Percentiles rank a stretch among this genome's conserved stretches.
Evolutionary conservation across 106 monocot genomes (phyloP).

Genomic region (Platanthera guangdongensis): DNA sequence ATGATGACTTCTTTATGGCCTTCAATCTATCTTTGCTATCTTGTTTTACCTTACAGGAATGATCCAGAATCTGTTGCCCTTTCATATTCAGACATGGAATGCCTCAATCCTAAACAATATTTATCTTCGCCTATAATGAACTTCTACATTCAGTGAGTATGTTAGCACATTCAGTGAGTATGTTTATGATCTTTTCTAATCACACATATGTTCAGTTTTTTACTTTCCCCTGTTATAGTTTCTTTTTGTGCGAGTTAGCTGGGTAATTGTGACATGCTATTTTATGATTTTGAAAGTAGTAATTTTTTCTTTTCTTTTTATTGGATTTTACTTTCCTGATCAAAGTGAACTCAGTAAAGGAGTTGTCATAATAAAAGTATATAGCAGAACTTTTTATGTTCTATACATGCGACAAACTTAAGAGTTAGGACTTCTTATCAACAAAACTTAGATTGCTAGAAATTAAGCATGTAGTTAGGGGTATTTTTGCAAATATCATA

Average conservation of each 20-base stretch:
- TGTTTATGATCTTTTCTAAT: neutral
- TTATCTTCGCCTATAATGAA: slow-evolving; percentile 88
- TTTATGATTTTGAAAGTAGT: neutral
- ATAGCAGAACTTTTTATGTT: neutral
- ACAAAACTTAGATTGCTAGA: no score
- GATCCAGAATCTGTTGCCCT: slow-evolving; percentile 65
- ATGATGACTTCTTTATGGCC: neutral
- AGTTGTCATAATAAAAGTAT: neutral
- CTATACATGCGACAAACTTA: neutral
- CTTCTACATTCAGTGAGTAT: slow-evolving; percentile 82
- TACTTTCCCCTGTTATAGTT: neutral
- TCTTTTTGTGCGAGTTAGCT: neutral
- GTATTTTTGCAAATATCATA: no score
- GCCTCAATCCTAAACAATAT: slow-evolving; percentile 67
- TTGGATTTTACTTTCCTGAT: neutral
- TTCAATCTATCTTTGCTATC: neutral
- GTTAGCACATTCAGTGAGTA: slow-evolving; percentile 54
- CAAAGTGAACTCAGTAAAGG: neutral
- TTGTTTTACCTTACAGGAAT: slow-evolving; percentile 39
- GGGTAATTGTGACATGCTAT: neutral
- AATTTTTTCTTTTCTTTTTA: neutral
- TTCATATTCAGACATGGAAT: slow-evolving; percentile 55
- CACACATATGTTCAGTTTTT: neutral
- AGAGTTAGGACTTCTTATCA: no score
- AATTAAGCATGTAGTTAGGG: no score